These are phyloP conservation scores for Xanthoparmelia taractica DNA, from an alignment of 495 filamentous ascomycete species.

Conservation along the genomic window DNA sequence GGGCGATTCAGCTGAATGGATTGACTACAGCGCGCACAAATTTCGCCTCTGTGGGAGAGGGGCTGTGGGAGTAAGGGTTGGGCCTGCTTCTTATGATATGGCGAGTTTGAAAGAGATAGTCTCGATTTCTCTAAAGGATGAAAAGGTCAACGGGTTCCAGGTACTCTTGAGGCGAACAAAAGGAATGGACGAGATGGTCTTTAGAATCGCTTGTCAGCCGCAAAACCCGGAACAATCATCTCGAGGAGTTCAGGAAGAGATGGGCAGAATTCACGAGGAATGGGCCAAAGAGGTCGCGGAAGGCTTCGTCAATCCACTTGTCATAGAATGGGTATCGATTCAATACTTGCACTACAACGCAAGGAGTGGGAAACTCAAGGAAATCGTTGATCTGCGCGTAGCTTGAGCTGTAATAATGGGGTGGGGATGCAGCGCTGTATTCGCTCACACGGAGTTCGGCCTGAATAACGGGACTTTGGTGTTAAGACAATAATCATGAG, in stretches of 20 bases:
- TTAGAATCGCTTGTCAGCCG: background rate
- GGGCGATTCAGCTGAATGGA: slow-evolving; percentile 8
- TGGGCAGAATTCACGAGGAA: background rate
- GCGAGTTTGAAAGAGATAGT: background rate
- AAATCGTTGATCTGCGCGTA: slow-evolving; percentile 1
- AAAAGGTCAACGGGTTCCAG: slow-evolving; percentile 6
- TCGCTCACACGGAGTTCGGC: background rate
- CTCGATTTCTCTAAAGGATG: background rate
- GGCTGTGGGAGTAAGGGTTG: background rate
- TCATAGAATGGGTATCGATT: background rate
- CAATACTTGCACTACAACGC: background rate
- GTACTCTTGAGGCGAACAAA: background rate
- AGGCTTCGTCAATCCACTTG: background rate
- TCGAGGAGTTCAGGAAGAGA: background rate
- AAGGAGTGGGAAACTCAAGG: slow-evolving; percentile 10
- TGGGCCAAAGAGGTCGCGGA: slow-evolving; percentile 6
- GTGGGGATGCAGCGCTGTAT: background rate
- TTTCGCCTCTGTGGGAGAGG: slow-evolving; percentile 1
- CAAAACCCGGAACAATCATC: background rate
- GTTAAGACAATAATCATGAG: too few relatives aligned
- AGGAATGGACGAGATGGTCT: background rate
- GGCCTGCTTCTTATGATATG: background rate
- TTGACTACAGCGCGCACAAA: background rate
- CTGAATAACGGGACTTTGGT: background rate
- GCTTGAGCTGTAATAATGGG: background rate